Conservation (phyloP, 1,284 basidiomycete species). For the Trametes hirsuta region DNA sequence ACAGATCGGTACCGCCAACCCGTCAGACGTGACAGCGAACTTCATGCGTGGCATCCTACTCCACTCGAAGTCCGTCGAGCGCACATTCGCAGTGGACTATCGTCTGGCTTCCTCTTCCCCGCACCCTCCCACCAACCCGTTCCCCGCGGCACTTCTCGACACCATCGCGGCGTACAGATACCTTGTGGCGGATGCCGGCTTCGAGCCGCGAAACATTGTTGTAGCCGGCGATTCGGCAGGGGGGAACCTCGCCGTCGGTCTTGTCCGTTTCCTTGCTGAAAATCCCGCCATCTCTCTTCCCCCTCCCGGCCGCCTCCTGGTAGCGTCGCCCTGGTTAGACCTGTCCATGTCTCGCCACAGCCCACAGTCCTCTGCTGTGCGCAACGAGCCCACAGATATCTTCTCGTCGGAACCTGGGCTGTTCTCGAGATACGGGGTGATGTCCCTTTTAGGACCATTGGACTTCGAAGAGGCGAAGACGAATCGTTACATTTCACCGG, state of each 20-base stretch:
- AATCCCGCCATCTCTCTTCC: slow-evolving; percentile 36
- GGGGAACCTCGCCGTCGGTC: slow-evolving; percentile 68
- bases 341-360: slow-evolving; percentile 41
- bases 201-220: slow-evolving; percentile 48
- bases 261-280: slow-evolving; percentile 48
- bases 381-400: slow-evolving; percentile 17
- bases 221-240: slow-evolving; percentile 60
- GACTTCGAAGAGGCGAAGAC: slow-evolving; percentile 17
- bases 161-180: slow-evolving; percentile 49
- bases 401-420: slow-evolving; percentile 10
- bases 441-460: slow-evolving; percentile 17
- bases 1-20: slow-evolving; percentile 36
- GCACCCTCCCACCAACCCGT: slow-evolving; percentile 36
- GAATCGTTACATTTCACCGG: slow-evolving; percentile 29
- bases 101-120: slow-evolving; percentile 32
- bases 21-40: slow-evolving; percentile 19
- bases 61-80: slow-evolving; percentile 20
- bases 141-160: slow-evolving; percentile 54
- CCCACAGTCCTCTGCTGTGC: slow-evolving; percentile 33
- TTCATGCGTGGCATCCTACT: slow-evolving; percentile 20
- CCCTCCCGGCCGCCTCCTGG: slow-evolving; percentile 44
- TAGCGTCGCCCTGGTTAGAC: slow-evolving; percentile 64
- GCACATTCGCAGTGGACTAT: slow-evolving; percentile 38
- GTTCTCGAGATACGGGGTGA: slow-evolving; percentile 10
- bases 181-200: slow-evolving; percentile 41